A percentile compares a stretch with the other conserved stretches of the same genome.
These are phyloP conservation scores for Borealophlyctis nickersoniae DNA, from an alignment of 192 early-diverging fungal species.

Conservation along the genomic window DNA sequence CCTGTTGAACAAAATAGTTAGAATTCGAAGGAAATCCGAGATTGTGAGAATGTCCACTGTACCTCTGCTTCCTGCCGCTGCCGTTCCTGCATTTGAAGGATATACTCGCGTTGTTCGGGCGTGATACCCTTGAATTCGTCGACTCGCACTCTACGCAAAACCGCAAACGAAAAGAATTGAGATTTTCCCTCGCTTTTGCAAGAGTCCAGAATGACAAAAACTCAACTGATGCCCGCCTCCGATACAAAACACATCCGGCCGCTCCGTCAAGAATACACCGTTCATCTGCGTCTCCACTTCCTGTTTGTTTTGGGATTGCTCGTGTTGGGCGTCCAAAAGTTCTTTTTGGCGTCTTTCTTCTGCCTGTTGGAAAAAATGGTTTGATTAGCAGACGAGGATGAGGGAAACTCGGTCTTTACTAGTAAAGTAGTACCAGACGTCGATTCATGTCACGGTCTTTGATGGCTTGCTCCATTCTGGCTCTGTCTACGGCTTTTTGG, in stretches of 20 bases:
- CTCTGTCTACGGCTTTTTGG: constrained; percentile 33
- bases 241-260: constrained; percentile 49
- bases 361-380: too few relatives aligned
- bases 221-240: constrained; percentile 50
- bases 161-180: too few relatives aligned
- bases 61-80: constrained; percentile 51
- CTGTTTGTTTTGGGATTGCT: constrained; percentile 36
- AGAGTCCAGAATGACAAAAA: background rate
- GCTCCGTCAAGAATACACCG: constrained; percentile 52
- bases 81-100: constrained; percentile 39
- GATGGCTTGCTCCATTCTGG: constrained; percentile 30
- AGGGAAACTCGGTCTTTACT: too few relatives aligned
- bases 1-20: constrained; percentile 20
- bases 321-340: constrained; percentile 16
- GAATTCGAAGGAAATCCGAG: background rate
- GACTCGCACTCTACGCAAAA: constrained; percentile 44
- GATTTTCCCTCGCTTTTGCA: too few relatives aligned
- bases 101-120: constrained; percentile 37
- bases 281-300: constrained; percentile 46
- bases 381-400: too few relatives aligned
- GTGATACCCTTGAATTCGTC: constrained; percentile 61
- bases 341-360: constrained; percentile 42
- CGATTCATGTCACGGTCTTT: constrained; percentile 42
- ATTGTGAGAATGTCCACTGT: too few relatives aligned
- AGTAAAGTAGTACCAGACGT: constrained; percentile 29